Evolutionary conservation across 1,284 basidiomycete genomes (phyloP).

Genomic region (Sanghuangporus sanghuang): DNA sequence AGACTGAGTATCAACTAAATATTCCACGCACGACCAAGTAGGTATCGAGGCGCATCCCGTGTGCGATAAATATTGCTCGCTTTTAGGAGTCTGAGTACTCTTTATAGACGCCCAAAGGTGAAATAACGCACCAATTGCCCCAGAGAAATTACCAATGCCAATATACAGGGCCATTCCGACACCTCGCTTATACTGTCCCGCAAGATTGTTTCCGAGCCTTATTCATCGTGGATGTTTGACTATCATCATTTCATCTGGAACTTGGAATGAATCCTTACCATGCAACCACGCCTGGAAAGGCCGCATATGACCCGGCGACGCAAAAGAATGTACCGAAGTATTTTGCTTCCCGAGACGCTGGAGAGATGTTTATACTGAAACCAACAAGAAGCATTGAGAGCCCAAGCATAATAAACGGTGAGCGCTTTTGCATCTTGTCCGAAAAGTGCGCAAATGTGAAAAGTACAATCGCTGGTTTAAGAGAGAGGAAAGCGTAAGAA

Average conservation of each 20-base stretch:
- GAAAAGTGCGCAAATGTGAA: constrained; percentile 51
- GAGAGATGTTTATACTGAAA: constrained; percentile 60
- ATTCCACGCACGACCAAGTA: constrained; percentile 57
- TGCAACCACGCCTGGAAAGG: constrained; percentile 59
- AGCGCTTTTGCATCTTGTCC: constrained; percentile 52
- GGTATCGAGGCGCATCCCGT: constrained; percentile 53
- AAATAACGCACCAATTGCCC: constrained; percentile 37
- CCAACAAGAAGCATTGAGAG: constrained; percentile 57
- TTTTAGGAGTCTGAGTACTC: constrained; percentile 22
- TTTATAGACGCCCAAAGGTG: constrained; percentile 19
- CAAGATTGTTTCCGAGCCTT: constrained; percentile 56
- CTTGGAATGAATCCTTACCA: constrained; percentile 59
- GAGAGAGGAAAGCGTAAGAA: neutral
- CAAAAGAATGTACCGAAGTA: constrained; percentile 66
- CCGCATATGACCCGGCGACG: constrained; percentile 55
- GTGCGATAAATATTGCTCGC: constrained; percentile 49
- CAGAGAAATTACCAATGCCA: constrained; percentile 53
- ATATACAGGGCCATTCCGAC: constrained; percentile 61
- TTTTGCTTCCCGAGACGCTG: constrained; percentile 44
- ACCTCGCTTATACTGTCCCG: constrained; percentile 63
- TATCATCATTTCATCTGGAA: constrained; percentile 5
- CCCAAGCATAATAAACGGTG: constrained; percentile 53
- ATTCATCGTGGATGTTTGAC: neutral
- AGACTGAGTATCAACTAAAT: constrained; percentile 40
- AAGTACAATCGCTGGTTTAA: constrained; percentile 43